A percentile compares a stretch with the other conserved stretches of the same genome.
Evolutionary conservation across 2,329 filamentous ascomycete genomes (phyloP).

Genomic region (Macrophomina pseudophaseolina): DNA sequence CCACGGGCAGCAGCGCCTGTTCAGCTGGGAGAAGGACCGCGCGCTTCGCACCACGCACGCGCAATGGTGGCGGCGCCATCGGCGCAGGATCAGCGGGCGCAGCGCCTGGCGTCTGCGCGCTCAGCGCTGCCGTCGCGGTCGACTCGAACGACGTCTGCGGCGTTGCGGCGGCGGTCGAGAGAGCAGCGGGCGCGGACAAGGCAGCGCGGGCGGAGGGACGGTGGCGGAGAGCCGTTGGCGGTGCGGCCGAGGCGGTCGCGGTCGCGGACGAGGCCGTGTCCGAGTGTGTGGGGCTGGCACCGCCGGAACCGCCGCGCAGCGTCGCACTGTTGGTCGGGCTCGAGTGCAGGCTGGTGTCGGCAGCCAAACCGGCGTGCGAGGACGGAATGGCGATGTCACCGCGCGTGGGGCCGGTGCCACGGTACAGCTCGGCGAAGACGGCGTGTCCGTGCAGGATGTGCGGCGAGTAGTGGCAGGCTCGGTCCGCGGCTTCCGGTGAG

Average conservation of each 20-base stretch:
- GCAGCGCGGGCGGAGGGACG: constrained; percentile 26
- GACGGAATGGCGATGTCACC: constrained; percentile 49
- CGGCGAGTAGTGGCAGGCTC: constrained; percentile 53
- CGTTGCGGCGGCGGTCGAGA: constrained; percentile 32
- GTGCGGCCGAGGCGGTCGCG: constrained; percentile 34
- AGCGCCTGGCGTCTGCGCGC: constrained; percentile 26
- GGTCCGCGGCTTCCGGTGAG: constrained; percentile 54
- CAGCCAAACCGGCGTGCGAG: constrained; percentile 34
- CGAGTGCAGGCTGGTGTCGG: constrained; percentile 34
- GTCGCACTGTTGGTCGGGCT: constrained; percentile 41
- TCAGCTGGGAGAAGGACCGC: constrained; percentile 50
- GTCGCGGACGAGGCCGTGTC: constrained; percentile 50
- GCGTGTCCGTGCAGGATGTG: constrained; percentile 54
- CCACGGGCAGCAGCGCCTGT: constrained; percentile 53
- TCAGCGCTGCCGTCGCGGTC: constrained; percentile 20
- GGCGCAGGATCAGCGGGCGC: constrained; percentile 2
- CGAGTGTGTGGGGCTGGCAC: constrained; percentile 40
- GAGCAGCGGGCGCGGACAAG: constrained; percentile 34
- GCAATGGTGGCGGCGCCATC: constrained; percentile 37
- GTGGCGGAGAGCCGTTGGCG: neutral
- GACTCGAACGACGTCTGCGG: constrained; percentile 29
- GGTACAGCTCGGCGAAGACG: constrained; percentile 55
- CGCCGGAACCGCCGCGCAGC: constrained; percentile 28
- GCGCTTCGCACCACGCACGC: constrained; percentile 45
- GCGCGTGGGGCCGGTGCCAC: constrained; percentile 49